A percentile compares a stretch with the other conserved stretches of the same genome.
Evolutionary conservation across 495 filamentous ascomycete species (phyloP).

Genomic region (Cenococcum geophilum): DNA sequence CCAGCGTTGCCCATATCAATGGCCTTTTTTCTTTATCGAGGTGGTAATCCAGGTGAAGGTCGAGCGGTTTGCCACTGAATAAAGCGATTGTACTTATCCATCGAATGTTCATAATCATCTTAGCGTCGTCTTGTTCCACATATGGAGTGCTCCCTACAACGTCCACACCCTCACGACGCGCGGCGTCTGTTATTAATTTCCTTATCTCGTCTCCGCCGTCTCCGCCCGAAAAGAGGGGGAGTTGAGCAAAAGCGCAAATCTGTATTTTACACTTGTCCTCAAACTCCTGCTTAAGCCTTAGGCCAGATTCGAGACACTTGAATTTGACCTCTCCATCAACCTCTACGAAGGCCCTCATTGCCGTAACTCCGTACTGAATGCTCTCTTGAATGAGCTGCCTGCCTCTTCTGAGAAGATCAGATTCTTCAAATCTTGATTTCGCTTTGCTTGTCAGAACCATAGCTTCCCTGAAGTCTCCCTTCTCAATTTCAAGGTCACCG

Average conservation of each 20-base stretch:
- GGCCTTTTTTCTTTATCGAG: conserved; percentile 46
- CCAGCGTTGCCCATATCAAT: conserved; percentile 50
- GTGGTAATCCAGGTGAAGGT: conserved; percentile 72
- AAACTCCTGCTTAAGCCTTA: conserved; percentile 54
- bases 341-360: conserved; percentile 69
- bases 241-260: conserved; percentile 69
- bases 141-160: conserved; percentile 67
- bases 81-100: conserved; percentile 54
- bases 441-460: conserved; percentile 55
- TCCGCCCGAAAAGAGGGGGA: conserved; percentile 56
- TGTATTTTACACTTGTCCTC: conserved; percentile 53
- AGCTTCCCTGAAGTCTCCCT: conserved; percentile 62
- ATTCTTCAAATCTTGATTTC: conserved; percentile 53
- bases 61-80: conserved; percentile 50
- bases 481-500: conserved; percentile 51
- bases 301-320: conserved; percentile 54
- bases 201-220: conserved; percentile 45
- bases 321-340: conserved; percentile 57
- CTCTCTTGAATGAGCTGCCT: conserved; percentile 63
- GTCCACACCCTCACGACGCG: conserved; percentile 45
- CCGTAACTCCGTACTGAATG: conserved; percentile 59
- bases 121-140: conserved; percentile 51
- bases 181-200: conserved; percentile 46
- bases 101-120: conserved; percentile 53
- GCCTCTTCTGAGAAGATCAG: conserved; percentile 58